Percentiles rank a stretch among this genome's conserved stretches.
Conservation (phyloP, 129 eudicot genomes). For the Centella asiatica region DNA sequence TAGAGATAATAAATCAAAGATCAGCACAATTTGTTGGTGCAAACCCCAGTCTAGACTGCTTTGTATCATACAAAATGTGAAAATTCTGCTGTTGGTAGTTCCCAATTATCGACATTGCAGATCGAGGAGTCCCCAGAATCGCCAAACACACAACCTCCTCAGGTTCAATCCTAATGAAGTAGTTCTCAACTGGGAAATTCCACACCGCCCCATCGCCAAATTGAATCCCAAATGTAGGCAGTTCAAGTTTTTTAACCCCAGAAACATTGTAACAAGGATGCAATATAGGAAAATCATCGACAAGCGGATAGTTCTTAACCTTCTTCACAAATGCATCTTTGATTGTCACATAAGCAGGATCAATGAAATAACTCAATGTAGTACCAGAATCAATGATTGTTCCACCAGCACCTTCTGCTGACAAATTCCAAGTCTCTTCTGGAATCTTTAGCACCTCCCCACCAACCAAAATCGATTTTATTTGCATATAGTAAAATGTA, state of each 20-base stretch:
- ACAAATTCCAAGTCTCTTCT: slow-evolving; percentile 54
- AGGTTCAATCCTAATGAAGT: slow-evolving; percentile 76
- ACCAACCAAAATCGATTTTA: slow-evolving; percentile 58
- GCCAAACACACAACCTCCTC: slow-evolving; percentile 85
- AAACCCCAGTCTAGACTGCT: slow-evolving; percentile 77
- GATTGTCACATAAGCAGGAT: slow-evolving; percentile 65
- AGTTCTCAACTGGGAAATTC: slow-evolving; percentile 83
- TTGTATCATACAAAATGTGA: slow-evolving; percentile 79
- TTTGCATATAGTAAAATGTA: slow-evolving; percentile 70
- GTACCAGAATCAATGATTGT: slow-evolving; percentile 94
- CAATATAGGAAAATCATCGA: slow-evolving; percentile 62
- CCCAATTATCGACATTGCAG: slow-evolving; percentile 84
- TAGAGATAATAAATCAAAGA: slow-evolving; percentile 21
- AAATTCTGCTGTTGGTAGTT: slow-evolving; percentile 96
- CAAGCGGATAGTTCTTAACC: slow-evolving; percentile 50
- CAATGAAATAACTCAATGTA: slow-evolving; percentile 71
- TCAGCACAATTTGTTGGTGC: slow-evolving; percentile 90
- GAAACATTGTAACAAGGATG: slow-evolving; percentile 94
- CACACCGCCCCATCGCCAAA: slow-evolving; percentile 77
- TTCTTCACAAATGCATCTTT: slow-evolving; percentile 61
- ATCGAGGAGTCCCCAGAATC: slow-evolving; percentile 61
- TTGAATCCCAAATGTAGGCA: slow-evolving; percentile 64
- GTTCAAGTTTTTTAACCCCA: slow-evolving; percentile 37
- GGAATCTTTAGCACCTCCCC: slow-evolving; percentile 68
- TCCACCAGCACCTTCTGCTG: slow-evolving; percentile 76